Evolutionary conservation across 1,284 basidiomycete species (phyloP), one percentile per base, ranked within the genome.

Genomic region (Heimioporus retisporus): DNA sequence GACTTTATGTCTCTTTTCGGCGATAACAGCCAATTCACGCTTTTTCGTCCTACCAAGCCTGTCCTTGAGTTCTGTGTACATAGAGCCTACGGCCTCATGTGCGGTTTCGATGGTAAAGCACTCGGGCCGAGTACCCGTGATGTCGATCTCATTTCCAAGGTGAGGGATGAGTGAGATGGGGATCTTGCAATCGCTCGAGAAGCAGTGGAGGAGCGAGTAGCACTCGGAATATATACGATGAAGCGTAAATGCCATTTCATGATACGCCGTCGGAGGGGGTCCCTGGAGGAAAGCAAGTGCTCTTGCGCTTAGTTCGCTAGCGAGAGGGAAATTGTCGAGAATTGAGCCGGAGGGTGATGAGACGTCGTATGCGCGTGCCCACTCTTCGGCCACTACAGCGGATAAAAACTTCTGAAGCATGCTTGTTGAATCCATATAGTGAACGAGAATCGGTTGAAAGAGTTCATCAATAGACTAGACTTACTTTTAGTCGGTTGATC

Each of bases 361-460:
- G 4, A 69, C 67, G 46, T 85, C 84, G 67, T 88, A 84, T 64
- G 87, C 84, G n/a, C 81, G 81, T 18, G 96, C 95, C 98, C 97
- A 99, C 82, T 99, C 96, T 78, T 98, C 96, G 2, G 96, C 82
- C 70, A 99, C 88, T 46, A 95, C 89, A 7, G 95, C 91, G 5
- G 93, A 84, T 42, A 99, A 81, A 77, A 97, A 93, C 72, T 94
- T 93, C 75, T 98, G 96, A 28, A 99, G 87, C 84, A 98, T 97
- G 72, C 95, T 97, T 1, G 90, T 87, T 2, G 97, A 98, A 53
- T 90, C 87, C 70, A 98, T 82, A 69, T 96, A 97, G 69, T 93
- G 90, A 6, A 86, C 73, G 13, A 99, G 85, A 61, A 94, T 89
- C 0, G 89, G 88, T 44, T 88, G 84, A 78, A 95, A 95, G 66